phyloP scores from a whole-genome alignment of 768 basidiomycete genomes.

The Stropharia rugosoannulata region DNA sequence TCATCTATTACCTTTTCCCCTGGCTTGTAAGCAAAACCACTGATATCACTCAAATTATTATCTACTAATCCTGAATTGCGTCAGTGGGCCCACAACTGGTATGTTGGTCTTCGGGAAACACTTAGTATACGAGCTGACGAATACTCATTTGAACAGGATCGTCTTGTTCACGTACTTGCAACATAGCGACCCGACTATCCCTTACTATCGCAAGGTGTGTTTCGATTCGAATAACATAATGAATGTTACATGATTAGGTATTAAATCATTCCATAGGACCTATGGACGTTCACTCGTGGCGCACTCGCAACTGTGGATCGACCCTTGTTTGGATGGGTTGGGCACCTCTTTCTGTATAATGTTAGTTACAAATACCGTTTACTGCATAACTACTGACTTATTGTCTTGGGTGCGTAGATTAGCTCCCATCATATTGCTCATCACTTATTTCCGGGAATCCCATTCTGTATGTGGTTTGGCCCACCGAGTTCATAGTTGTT shows the following conservation, averaged over 20 bases:
- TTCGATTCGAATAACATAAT: neutral
- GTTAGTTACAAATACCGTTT: constrained; percentile 24
- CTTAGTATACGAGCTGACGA: neutral
- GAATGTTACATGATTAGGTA: neutral
- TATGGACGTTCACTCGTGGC: constrained; percentile 62
- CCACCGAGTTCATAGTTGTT: neutral
- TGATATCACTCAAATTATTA: neutral
- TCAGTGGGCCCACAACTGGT: constrained; percentile 49
- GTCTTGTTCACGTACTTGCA: constrained; percentile 63
- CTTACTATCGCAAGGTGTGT: constrained; percentile 51
- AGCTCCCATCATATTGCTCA: constrained; percentile 55
- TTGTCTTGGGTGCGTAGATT: constrained; percentile 26
- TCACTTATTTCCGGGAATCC: constrained; percentile 57
- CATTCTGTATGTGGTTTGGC: constrained; percentile 49
- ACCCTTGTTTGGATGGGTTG: constrained; percentile 58
- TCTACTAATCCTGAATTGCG: neutral
- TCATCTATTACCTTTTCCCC: constrained; percentile 44
- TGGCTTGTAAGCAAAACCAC: constrained; percentile 41
- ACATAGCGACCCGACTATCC: constrained; percentile 58
- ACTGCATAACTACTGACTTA: neutral
- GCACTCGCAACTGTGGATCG: constrained; percentile 62
- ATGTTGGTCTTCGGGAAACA: neutral
- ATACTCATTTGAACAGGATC: constrained; percentile 38
- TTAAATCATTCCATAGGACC: constrained; percentile 24
- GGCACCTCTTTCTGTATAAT: constrained; percentile 56